Base-by-base conservation (phyloP, 805 yeast species). In the Saccharomycopsis fermentans region DNA sequence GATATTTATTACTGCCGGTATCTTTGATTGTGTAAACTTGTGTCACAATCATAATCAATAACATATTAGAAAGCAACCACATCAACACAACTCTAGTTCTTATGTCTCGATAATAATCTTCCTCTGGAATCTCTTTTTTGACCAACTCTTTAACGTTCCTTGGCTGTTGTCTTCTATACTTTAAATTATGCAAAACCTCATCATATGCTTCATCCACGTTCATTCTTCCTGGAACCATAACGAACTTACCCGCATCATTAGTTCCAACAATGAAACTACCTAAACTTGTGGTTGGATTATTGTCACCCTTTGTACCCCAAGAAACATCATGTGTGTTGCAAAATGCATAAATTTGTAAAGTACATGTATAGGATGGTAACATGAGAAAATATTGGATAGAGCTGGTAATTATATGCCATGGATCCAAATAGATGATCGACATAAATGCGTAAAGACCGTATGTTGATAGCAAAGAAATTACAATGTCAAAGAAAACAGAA, bases 231-330 rank as follows among this genome's bases (percentile, higher is more conserved):
- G 86, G 81, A 65, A 86, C 82, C 50, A 88, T 90, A 43, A 90
- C 86, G 68, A 87, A 91, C 62, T 84, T 86, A 56, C 96, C 96
- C 59, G 86, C 80, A 57, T 86, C 94, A 61, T 85, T 85, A 67
- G 87, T 84, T 55, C 81, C 84, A 62, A 88, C 86, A 34, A 87
- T 87, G 55, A 96, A 96, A 52, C 87, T 84, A 54, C 96, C 91
- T 39, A 85, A 75, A 61, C 81, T 86, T 63, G 81, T 81, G 19
- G 82, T 80, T 52, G 82, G 86, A 61, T 80, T 81, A 63, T 85
- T 87, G 61, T 91, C 97, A 64, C 99, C 99, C 70, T 92, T 92
- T 1, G 99, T 92, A 72, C 99, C 99, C 99, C 99, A 92, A 0
- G 97, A 87, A 55, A 94, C 96, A 76, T 92, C 99, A 73, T 92